Evolutionary conservation across 495 filamentous ascomycete genomes (phyloP), one percentile per base, ranked within the genome.

Genomic region (Lophiotrema nucula): DNA sequence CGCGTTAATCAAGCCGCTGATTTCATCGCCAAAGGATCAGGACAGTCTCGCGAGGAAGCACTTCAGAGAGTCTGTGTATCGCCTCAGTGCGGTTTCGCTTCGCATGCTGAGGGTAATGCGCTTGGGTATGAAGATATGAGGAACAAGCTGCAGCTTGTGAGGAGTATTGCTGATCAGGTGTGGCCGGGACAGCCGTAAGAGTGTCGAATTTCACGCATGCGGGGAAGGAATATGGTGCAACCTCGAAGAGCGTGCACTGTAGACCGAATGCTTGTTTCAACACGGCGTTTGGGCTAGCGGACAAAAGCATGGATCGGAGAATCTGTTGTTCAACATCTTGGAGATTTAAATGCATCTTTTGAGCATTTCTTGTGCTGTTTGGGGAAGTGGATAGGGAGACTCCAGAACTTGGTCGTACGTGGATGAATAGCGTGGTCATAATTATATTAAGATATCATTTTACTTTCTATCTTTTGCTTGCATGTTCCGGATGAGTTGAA

Each of bases 71-170:
- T 87, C 42, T 84, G 84, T 61, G 71, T 86, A 35, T 83, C 80
- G 59, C 84, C 85, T 27, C 84, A 87, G 72, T 87, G 84, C 69
- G 84, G 84, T 11, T 86, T 87, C 69, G 83, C 81, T 58, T 83
- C 79, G 22, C 84, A 85, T 54, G 76, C 76, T 52, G 83, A 81
- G 66, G 84, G 84, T 16, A 85, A 87, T 64, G 71, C 82, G 25
- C 67, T 86, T 27, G 77, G 72, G 16, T 74, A 80, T 60, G 83
- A 86, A 47, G 76, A 85, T 69, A 81, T 85, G 74, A 71, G 70
- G 73, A 73, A 76, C 58, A 80, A 80, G 69, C 59, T 80, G 68
- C 57, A 69, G 61, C 65, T 80, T 15, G 74, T 79, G 11, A 73
- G 77, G 38, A 47, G 70, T 26, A 75, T 80, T 62, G 77, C 77